phyloP scores from a whole-genome alignment of 805 yeast genomes.

The Komagataella pseudopastoris region DNA sequence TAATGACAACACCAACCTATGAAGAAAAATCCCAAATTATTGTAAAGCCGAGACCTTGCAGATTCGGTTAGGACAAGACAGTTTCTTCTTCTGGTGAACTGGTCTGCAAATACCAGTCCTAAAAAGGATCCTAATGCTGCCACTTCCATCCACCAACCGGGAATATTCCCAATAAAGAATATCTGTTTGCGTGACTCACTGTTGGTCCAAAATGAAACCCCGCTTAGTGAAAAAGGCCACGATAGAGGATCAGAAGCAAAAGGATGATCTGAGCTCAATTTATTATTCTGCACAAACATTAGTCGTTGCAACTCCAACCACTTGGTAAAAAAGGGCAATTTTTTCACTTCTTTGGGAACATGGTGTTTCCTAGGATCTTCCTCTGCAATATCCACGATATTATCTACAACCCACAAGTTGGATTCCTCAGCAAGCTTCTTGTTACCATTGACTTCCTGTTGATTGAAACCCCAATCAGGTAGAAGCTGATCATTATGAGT shows the following conservation, averaged over 20 bases:
- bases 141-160: slow-evolving; percentile 85
- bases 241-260: slow-evolving; percentile 84
- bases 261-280: slow-evolving; percentile 80
- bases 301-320: slow-evolving; percentile 80
- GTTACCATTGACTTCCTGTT: slow-evolving; percentile 92
- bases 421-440: slow-evolving; percentile 58
- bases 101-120: slow-evolving; percentile 60
- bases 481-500: slow-evolving; percentile 70
- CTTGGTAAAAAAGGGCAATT: slow-evolving; percentile 64
- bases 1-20: slow-evolving; percentile 84
- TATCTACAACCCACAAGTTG: slow-evolving; percentile 68
- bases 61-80: slow-evolving; percentile 37
- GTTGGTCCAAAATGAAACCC: slow-evolving; percentile 95
- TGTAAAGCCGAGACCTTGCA: slow-evolving; percentile 62
- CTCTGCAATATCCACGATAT: slow-evolving; percentile 38
- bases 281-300: slow-evolving; percentile 91
- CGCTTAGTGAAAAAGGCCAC: slow-evolving; percentile 85
- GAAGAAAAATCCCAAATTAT: slow-evolving; percentile 72
- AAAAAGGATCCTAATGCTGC: slow-evolving; percentile 46
- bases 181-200: slow-evolving; percentile 55
- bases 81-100: slow-evolving; percentile 65
- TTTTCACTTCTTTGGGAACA: slow-evolving; percentile 49
- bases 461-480: slow-evolving; percentile 92
- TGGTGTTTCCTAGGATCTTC: slow-evolving; percentile 49
- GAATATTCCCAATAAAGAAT: slow-evolving; percentile 77